phyloP scores from a whole-genome alignment of 805 yeast species.

The Zygoascus flipseniorum region DNA sequence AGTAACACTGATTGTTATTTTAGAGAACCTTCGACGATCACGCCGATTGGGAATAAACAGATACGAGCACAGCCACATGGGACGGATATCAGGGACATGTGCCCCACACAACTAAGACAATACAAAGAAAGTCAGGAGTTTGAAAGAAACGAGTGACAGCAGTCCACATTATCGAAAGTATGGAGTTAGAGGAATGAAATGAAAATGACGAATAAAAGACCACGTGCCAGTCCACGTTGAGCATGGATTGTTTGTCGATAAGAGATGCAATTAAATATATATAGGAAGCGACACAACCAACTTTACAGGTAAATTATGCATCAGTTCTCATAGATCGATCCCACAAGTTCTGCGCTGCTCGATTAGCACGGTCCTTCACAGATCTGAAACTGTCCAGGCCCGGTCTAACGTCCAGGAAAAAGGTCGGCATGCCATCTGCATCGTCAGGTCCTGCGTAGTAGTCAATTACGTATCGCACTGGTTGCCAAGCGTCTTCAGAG shows the following conservation, averaged over 20 bases:
- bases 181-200: no score
- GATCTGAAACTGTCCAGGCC: constrained; percentile 66
- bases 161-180: no score
- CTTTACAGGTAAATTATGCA: background rate
- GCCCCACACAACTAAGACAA: no score
- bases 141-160: no score
- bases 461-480: constrained; percentile 88
- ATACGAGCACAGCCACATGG: no score
- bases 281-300: background rate
- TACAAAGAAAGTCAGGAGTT: no score
- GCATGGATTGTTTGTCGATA: background rate
- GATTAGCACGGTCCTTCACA: constrained; percentile 59
- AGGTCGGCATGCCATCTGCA: constrained; percentile 67
- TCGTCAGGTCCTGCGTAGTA: constrained; percentile 95
- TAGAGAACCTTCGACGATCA: no score
- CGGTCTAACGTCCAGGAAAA: constrained; percentile 90
- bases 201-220: no score
- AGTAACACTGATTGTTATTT: no score
- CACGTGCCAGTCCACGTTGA: background rate
- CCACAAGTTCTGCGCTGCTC: constrained; percentile 62
- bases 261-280: background rate
- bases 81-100: no score
- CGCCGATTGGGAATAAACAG: no score
- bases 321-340: constrained; percentile 46
- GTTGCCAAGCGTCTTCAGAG: constrained; percentile 41